Evolutionary conservation across 2,329 filamentous ascomycete species (phyloP).

Genomic region (Neopestalotiopsis sp.): DNA sequence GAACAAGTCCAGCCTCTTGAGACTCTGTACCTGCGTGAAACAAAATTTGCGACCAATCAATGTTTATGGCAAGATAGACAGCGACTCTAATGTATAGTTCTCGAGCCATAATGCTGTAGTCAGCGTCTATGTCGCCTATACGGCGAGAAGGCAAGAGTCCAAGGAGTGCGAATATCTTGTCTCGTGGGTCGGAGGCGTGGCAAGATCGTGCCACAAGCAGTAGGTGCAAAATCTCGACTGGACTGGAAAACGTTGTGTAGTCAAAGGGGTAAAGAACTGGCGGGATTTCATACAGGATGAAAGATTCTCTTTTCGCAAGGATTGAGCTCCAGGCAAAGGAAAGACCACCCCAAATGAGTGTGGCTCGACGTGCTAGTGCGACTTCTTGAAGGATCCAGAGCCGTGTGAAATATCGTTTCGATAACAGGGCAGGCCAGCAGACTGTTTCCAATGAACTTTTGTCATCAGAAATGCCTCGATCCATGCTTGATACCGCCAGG

Average conservation of each 20-base stretch:
- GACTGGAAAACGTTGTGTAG: background rate
- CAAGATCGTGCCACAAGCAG: slow-evolving; percentile 13
- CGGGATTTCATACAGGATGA: background rate
- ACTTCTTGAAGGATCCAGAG: slow-evolving; percentile 25
- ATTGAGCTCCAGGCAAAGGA: slow-evolving; percentile 12
- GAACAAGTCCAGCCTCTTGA: background rate
- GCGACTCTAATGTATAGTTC: slow-evolving; percentile 20
- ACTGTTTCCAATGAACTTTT: background rate
- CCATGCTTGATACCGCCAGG: background rate
- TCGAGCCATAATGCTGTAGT: slow-evolving; percentile 17
- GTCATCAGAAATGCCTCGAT: background rate
- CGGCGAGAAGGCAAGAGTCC: slow-evolving; percentile 16
- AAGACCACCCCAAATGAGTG: slow-evolving; percentile 19
- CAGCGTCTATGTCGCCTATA: slow-evolving; percentile 6
- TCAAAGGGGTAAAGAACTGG: slow-evolving; percentile 10
- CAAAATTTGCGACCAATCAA: slow-evolving; percentile 12
- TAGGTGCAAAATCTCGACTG: slow-evolving; percentile 9
- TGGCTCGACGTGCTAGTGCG: slow-evolving; percentile 18
- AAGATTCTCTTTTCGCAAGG: background rate
- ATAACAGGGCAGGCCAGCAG: slow-evolving; percentile 1
- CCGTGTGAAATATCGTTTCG: slow-evolving; percentile 21
- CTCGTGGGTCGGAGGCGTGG: slow-evolving; percentile 18
- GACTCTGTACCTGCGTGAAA: background rate
- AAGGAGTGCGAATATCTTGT: slow-evolving; percentile 23
- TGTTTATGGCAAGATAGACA: background rate